Percentiles rank a stretch among this genome's conserved stretches.
Evolutionary conservation across 1,139 yeast species (phyloP).

Genomic region (Pichia sp.): DNA sequence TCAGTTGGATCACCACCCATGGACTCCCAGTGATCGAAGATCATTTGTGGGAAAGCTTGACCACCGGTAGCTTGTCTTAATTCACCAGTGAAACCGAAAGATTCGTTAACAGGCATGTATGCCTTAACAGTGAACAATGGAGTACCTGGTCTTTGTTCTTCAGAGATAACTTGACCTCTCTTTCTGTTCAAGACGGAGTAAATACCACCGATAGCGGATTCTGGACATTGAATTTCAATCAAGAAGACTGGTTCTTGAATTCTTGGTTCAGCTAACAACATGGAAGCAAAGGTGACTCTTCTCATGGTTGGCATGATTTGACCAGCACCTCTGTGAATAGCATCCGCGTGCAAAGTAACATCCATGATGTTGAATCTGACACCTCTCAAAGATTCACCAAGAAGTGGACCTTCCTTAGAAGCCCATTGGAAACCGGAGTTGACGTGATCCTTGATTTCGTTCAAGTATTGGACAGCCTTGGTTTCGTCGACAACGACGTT

Average conservation of each 20-base stretch:
- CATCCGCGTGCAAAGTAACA: slow-evolving; percentile 99
- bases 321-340: slow-evolving; percentile 99
- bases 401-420: slow-evolving; percentile 98
- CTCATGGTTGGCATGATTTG: slow-evolving; percentile 99
- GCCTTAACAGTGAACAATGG: slow-evolving; percentile 99
- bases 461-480: slow-evolving; percentile 98
- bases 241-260: slow-evolving; percentile 99
- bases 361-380: slow-evolving; percentile 97
- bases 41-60: slow-evolving; percentile 99
- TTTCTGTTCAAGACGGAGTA: slow-evolving; percentile 98
- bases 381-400: slow-evolving; percentile 95
- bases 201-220: slow-evolving; percentile 99
- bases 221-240: slow-evolving; percentile 99
- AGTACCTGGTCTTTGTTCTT: slow-evolving; percentile 99
- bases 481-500: slow-evolving; percentile 99
- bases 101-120: slow-evolving; percentile 98
- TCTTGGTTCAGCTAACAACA: slow-evolving; percentile 97
- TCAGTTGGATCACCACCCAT: slow-evolving; percentile 91
- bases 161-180: slow-evolving; percentile 99
- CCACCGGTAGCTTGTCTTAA: slow-evolving; percentile 99
- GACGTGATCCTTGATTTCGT: slow-evolving; percentile 98
- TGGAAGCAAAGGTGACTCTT: slow-evolving; percentile 98
- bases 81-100: slow-evolving; percentile 99
- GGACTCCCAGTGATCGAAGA: slow-evolving; percentile 97
- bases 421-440: slow-evolving; percentile 99